Percentiles rank a stretch among this genome's conserved stretches.
phyloP scores from a whole-genome alignment of 495 filamentous ascomycete genomes.

The Penicillium robsamsonii region DNA sequence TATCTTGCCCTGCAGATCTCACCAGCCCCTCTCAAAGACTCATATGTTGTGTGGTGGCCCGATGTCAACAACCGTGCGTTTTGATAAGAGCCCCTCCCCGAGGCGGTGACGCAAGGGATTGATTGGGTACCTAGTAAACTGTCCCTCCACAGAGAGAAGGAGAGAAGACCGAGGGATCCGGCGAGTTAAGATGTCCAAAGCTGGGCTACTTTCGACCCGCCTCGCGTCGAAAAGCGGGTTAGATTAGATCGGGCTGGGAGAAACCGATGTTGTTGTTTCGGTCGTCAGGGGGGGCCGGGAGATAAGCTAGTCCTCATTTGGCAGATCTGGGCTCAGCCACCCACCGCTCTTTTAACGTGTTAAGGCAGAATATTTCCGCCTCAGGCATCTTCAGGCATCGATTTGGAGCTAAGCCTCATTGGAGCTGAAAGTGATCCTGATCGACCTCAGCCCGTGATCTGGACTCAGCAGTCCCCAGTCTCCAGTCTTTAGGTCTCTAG shows the following conservation, averaged over 20 bases:
- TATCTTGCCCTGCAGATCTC: slow-evolving; percentile 12
- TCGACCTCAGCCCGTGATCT: slow-evolving; percentile 16
- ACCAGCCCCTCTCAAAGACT: slow-evolving; percentile 12
- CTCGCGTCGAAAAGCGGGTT: slow-evolving; percentile 26
- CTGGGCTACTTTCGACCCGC: slow-evolving; percentile 6
- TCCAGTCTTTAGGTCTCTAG: slow-evolving; percentile 18
- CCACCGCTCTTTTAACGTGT: slow-evolving; percentile 16
- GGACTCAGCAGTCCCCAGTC: slow-evolving; percentile 23
- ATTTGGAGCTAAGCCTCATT: slow-evolving; percentile 1
- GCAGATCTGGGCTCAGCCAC: neutral
- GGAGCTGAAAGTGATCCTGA: slow-evolving; percentile 10
- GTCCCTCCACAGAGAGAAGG: slow-evolving; percentile 23
- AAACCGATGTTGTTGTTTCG: slow-evolving; percentile 29
- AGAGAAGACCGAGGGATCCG: slow-evolving; percentile 9
- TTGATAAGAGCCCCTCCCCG: slow-evolving; percentile 39
- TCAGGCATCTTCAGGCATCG: neutral
- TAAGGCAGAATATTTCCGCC: neutral
- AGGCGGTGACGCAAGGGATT: slow-evolving; percentile 43
- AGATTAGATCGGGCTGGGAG: slow-evolving; percentile 26
- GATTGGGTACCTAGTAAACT: slow-evolving; percentile 18
- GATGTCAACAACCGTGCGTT: slow-evolving; percentile 29
- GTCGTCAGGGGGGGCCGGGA: slow-evolving; percentile 28
- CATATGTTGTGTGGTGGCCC: slow-evolving; percentile 22
- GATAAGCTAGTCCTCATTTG: slow-evolving; percentile 24
- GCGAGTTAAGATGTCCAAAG: slow-evolving; percentile 8